Evolutionary conservation across 2,329 filamentous ascomycete genomes (phyloP).

Genomic region (Colletotrichum lentis): DNA sequence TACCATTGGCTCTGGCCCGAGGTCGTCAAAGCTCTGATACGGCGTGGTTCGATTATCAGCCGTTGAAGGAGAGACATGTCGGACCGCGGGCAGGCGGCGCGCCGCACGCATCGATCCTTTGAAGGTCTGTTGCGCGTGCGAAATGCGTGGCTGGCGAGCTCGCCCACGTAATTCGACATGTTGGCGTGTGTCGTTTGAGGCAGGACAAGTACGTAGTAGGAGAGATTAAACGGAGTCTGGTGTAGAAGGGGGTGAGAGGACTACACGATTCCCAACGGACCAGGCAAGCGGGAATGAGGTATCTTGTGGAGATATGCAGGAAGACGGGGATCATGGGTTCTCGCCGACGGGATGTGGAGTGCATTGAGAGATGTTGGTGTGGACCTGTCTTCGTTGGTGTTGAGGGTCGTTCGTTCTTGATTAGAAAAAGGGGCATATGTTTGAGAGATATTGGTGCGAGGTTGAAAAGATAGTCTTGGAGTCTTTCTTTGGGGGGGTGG

Average conservation of each 20-base stretch:
- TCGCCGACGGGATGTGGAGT: slow-evolving; percentile 30
- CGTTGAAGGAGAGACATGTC: neutral
- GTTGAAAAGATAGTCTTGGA: slow-evolving; percentile 2
- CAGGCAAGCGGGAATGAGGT: neutral
- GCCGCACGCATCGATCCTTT: neutral
- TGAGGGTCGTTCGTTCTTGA: neutral
- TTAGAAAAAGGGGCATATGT: slow-evolving; percentile 9
- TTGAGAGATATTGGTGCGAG: slow-evolving; percentile 20
- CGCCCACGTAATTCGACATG: slow-evolving; percentile 29
- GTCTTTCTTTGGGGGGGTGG: neutral
- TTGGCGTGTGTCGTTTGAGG: slow-evolving; percentile 28
- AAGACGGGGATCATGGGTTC: slow-evolving; percentile 23
- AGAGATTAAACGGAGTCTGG: slow-evolving; percentile 30
- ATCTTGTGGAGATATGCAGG: neutral
- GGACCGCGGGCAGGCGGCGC: neutral
- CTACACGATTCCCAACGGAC: neutral
- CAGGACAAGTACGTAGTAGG: slow-evolving; percentile 1
- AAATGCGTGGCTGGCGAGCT: neutral
- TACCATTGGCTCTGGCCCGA: neutral
- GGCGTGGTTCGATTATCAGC: neutral
- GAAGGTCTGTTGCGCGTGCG: neutral
- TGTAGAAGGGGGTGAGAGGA: slow-evolving; percentile 10
- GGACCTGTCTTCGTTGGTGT: slow-evolving; percentile 12
- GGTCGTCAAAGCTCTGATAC: neutral
- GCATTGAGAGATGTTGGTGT: slow-evolving; percentile 1